Evolutionary conservation across 2,329 filamentous ascomycete genomes (phyloP).

Genomic region (Aspergillus sp.): DNA sequence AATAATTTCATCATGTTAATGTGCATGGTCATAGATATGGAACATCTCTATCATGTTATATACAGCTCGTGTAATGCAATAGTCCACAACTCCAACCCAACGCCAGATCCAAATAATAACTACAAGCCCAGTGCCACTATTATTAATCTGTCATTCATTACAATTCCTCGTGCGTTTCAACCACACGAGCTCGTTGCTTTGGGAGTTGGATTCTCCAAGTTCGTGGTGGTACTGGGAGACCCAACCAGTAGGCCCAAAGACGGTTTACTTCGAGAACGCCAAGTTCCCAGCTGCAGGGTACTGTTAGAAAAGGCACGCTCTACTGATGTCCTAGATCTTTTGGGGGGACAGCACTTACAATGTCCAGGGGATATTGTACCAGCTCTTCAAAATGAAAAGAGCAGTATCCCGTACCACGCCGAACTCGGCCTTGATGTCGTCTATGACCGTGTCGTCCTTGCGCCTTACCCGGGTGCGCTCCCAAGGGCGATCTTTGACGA

Average conservation of each 20-base stretch:
- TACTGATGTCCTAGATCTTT: not conserved
- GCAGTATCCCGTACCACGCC: conserved; percentile 61
- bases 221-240: conserved; percentile 58
- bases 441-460: conserved; percentile 49
- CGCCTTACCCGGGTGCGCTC: conserved; percentile 25
- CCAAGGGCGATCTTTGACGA: conserved; percentile 34
- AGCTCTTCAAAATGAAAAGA: conserved; percentile 68
- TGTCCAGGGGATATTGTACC: conserved; percentile 66
- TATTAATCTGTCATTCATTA: not conserved
- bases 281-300: conserved; percentile 50
- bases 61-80: not conserved
- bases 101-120: not conserved
- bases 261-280: conserved; percentile 54
- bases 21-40: not conserved
- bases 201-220: conserved; percentile 55
- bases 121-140: not conserved
- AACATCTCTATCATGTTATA: not conserved
- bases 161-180: conserved; percentile 40
- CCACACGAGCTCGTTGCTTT: conserved; percentile 18
- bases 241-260: conserved; percentile 63
- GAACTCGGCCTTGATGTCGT: conserved; percentile 65
- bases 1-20: not conserved
- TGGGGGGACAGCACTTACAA: conserved; percentile 61
- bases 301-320: not conserved
- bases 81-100: not conserved